Base-by-base conservation (phyloP, 2,329 filamentous ascomycete species). In the Iodosphaeria phyllophila region DNA sequence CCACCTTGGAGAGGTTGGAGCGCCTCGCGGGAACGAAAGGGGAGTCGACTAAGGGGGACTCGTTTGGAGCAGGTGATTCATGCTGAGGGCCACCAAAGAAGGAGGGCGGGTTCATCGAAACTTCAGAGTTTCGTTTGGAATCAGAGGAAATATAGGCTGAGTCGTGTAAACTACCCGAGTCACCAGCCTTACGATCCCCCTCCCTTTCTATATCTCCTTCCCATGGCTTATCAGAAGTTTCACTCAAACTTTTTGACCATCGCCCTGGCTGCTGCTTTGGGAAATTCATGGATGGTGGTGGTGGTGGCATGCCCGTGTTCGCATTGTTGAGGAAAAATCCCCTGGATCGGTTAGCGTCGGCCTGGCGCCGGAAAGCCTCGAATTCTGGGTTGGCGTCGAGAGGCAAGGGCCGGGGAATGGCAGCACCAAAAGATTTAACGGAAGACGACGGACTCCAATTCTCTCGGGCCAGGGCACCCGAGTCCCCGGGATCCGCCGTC, bases 341-440 rank as follows among this genome's bases (percentile, higher is more conserved):
- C 23, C 47, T 54, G 24, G 53, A 48, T 21, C 52, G 51, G 35
- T 72, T 73, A 18, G 64, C 58, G 39, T 84, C 77, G n/a, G 69
- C 64, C 40, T 82, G 74, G 33, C 62, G 68, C 36, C 61, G 63
- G 43, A 91, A 86, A 3, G 75, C 74, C 43, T 86, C 79, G 33
- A 77, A 86, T n/a, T 83, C 74, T 5, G 76, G 66, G 38, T 84
- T 83, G 17, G 74, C 68, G 38, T 86, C 76, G 25, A 80, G 52
- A 0, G 78, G 64, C 5, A 82, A 52, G 33, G 73, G 63, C 32
- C 70, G 70, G 3, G 79, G 77, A 6, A 77, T 64, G 3, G 66
- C 63, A 10, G 72, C 65, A 12, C 61, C 66, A 26, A 76, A 78
- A 0, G 74, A 77, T 39, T 69, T 70, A 24, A 82, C 62, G 5